These are phyloP conservation scores for Metschnikowia colocasiae DNA, from an alignment of 805 yeast genomes.

Conservation along the genomic window DNA sequence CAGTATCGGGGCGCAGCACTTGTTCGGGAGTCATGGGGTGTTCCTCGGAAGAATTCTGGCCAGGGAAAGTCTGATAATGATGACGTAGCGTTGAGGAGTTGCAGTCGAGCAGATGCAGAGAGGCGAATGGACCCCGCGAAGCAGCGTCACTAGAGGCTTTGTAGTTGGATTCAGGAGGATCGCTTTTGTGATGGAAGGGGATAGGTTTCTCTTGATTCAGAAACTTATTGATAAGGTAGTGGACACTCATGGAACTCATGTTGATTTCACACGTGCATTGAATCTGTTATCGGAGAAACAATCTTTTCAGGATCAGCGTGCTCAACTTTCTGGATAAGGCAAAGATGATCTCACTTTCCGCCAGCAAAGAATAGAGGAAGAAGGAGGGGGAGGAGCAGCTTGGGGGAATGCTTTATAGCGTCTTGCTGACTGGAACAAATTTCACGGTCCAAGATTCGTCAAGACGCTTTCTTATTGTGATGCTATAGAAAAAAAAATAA, in stretches of 20 bases:
- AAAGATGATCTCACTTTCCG: not conserved
- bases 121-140: conserved; percentile 1
- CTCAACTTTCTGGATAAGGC: not conserved
- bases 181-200: not conserved
- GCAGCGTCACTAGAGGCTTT: not conserved
- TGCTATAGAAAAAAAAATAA: not conserved
- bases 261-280: not conserved
- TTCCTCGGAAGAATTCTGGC: not conserved
- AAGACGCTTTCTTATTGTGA: conserved; percentile 4
- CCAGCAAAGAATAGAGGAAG: not conserved
- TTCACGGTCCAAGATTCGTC: not conserved
- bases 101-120: conserved; percentile 6
- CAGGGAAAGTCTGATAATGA: not conserved
- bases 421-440: not conserved
- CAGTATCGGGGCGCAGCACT: not conserved
- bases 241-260: conserved; percentile 36
- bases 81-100: conserved; percentile 2
- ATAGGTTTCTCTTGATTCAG: conserved; percentile 9
- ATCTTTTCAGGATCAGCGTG: not conserved
- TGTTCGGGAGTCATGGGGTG: conserved; percentile 4
- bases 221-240: conserved; percentile 36
- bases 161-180: not conserved
- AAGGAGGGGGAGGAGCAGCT: not conserved
- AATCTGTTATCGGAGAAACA: conserved; percentile 1
- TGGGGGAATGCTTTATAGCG: not conserved